Base-by-base conservation (phyloP, 1,284 basidiomycete genomes). In the Sutorius eximius region DNA sequence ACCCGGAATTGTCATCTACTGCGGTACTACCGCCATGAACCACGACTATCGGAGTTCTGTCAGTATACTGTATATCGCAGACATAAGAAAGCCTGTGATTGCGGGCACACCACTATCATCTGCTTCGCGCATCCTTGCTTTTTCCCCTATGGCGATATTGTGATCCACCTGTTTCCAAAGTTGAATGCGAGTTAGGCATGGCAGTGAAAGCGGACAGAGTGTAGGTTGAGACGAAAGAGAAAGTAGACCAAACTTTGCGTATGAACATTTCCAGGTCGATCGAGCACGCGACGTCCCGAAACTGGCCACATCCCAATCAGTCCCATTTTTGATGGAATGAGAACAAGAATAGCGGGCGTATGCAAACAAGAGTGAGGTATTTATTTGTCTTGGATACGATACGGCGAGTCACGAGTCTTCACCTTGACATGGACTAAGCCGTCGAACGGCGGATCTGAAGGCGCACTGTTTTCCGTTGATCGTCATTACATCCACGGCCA, bases 1-100 rank as follows among this genome's bases (percentile, higher is more conserved):
- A 49, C 80, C 82, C 0, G 90, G 89, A 59, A 91, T 86, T 75
- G 12, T 91, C 91, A 52, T 93, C 82, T 40, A 78, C 73, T 53
- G 79, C 80, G 3, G 86, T 77, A 24, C n/a, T n/a, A n/a, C n/a
- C 64, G 77, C 36, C 94, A 69, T 13, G 86, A 77, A 1, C 93
- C 92, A 60, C 93, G 79, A 71, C 89, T 93, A 61, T 95, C 92
- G 1, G 76, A 0, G 73, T 70, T 18, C 87, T 79, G 34, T 79
- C 73, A 1, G 72, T 63, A 66, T 92, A 91, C 75, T 94, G 80
- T 0, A 75, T 80, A 55, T 85, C 83, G 64, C 86, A 86, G 11
- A 20, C 12, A 20, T 16, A 18, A 5, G n/a, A 38, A 22, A 13
- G 12, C 3, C 15, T 16, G n/a, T 10, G 8, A 51, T 45, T 12